Percentiles rank a stretch among this genome's conserved stretches.
Conservation (phyloP, 495 filamentous ascomycete genomes). For the Aspergillus baeticus region DNA sequence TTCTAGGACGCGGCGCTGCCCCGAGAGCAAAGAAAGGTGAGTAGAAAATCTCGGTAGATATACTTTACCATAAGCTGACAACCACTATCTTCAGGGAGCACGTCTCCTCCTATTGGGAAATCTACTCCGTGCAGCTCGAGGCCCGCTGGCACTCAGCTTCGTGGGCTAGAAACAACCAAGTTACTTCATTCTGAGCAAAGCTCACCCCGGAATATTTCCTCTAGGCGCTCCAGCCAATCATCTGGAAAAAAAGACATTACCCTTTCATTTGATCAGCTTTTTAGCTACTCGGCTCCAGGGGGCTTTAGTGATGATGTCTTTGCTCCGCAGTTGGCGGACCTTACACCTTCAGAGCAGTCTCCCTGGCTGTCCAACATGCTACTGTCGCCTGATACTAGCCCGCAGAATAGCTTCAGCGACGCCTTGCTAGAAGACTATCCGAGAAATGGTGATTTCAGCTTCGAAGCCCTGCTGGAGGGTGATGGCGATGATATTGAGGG, state of each 20-base stretch:
- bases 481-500: slow-evolving; percentile 60
- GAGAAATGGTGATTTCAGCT: slow-evolving; percentile 26
- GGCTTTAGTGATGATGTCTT: slow-evolving; percentile 14
- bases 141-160: slow-evolving; percentile 10
- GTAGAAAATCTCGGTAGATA: background rate
- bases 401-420: slow-evolving; percentile 1
- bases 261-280: slow-evolving; percentile 11
- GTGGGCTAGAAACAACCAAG: background rate
- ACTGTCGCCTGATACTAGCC: slow-evolving; percentile 11
- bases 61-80: slow-evolving; percentile 4
- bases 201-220: background rate
- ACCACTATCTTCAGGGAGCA: slow-evolving; percentile 8
- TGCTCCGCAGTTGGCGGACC: slow-evolving; percentile 14
- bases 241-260: slow-evolving; percentile 5
- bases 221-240: slow-evolving; percentile 2
- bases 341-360: slow-evolving; percentile 14
- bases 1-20: slow-evolving; percentile 46
- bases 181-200: background rate
- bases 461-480: slow-evolving; percentile 37
- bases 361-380: slow-evolving; percentile 20
- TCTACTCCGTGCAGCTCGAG: background rate
- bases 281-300: slow-evolving; percentile 8
- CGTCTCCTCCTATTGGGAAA: slow-evolving; percentile 11
- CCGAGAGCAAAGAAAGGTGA: slow-evolving; percentile 52
- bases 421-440: background rate